Conservation (phyloP, 768 basidiomycete species). For the Macrolepiota dolichaula region DNA sequence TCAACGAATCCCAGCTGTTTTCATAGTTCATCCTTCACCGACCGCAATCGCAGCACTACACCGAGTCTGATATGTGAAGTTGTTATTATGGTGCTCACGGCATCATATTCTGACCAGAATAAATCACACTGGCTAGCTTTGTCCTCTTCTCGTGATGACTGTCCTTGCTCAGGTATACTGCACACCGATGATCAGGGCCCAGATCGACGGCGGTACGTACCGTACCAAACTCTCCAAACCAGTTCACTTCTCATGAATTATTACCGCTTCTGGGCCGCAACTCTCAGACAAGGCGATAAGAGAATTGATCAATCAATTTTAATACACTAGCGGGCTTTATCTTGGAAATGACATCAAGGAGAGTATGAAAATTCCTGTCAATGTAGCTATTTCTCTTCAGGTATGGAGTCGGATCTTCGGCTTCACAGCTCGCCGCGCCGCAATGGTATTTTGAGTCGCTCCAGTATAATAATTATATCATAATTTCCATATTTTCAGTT, state of each 20-base stretch:
- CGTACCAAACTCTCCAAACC: slow-evolving; percentile 3
- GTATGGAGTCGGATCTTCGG: not conserved
- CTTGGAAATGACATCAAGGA: not conserved
- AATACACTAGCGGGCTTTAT: not conserved
- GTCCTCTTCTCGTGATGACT: not conserved
- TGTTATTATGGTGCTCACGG: no score
- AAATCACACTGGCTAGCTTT: not conserved
- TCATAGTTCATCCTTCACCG: not conserved
- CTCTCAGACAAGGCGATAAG: slow-evolving; percentile 6
- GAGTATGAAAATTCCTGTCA: not conserved
- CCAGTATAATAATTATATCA: not conserved
- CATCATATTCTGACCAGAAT: not conserved
- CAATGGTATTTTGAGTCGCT: not conserved
- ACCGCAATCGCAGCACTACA: not conserved
- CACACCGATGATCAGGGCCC: slow-evolving; percentile 9
- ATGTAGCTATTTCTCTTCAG: not conserved
- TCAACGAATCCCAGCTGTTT: not conserved
- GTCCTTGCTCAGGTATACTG: not conserved
- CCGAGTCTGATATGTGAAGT: not conserved
- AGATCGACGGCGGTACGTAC: slow-evolving; percentile 3
- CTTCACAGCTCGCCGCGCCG: not conserved
- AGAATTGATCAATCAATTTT: not conserved
- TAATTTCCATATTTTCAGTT: not conserved
- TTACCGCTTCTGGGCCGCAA: slow-evolving; percentile 2
- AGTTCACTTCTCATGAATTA: slow-evolving; percentile 9